phyloP scores from a whole-genome alignment of 225 moss, liverwort and hornwort species.

The Pleurozium schreberi region DNA sequence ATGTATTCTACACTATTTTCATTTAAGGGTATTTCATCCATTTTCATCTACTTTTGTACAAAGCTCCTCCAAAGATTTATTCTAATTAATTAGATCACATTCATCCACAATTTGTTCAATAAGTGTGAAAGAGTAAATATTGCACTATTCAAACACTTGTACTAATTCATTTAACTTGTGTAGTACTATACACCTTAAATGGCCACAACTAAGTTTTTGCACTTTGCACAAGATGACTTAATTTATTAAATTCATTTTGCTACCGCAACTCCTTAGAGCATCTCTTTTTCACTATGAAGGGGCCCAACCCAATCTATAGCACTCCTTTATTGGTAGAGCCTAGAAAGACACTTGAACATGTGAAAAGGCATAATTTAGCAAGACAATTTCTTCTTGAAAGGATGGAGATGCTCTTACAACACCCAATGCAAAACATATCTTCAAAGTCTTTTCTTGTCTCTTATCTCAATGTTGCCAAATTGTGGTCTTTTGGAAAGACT shows the following conservation, averaged over 20 bases:
- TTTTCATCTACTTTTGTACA: not conserved
- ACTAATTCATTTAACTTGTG: not conserved
- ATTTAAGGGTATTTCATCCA: not conserved
- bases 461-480: not conserved
- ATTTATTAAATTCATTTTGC: not conserved
- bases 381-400: not conserved
- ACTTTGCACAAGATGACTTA: not conserved
- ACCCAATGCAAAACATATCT: not conserved
- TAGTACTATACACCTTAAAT: not conserved
- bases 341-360: accelerated
- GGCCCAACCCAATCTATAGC: accelerated
- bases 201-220: not conserved
- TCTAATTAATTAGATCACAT: not conserved
- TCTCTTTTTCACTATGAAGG: not conserved
- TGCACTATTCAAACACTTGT: not conserved
- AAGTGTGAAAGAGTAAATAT: not conserved
- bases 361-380: not conserved
- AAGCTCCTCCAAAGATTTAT: not conserved
- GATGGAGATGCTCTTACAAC: not conserved
- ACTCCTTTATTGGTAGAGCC: not conserved
- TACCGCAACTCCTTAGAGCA: accelerated
- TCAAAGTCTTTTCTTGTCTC: accelerated
- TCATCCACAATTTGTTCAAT: not conserved
- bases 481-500: not conserved
- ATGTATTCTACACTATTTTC: not conserved